These are phyloP conservation scores for Coemansia sp. DNA, from an alignment of 192 early-diverging fungal genomes.

Conservation along the genomic window DNA sequence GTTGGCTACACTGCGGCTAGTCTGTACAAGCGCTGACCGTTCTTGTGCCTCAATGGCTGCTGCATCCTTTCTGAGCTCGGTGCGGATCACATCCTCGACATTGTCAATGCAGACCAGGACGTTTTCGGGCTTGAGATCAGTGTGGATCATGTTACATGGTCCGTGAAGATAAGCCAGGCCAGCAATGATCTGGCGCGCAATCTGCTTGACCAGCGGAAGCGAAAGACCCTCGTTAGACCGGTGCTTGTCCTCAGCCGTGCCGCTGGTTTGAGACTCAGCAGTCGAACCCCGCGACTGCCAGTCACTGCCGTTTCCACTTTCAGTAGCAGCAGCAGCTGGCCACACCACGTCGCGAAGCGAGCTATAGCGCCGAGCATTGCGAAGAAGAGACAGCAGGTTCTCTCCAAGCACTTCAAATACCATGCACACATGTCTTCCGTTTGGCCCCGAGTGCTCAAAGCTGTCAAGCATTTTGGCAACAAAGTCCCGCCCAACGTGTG, in stretches of 20 bases:
- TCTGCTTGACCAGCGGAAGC: conserved; percentile 80
- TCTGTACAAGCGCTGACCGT: conserved; percentile 25
- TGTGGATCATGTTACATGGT: conserved; percentile 95
- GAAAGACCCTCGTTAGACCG: conserved; percentile 71
- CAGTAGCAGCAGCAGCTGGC: conserved; percentile 24
- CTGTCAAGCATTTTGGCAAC: conserved; percentile 91
- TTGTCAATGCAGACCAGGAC: conserved; percentile 89
- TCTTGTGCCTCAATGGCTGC: not conserved
- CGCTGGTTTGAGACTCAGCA: not conserved
- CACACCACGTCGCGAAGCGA: conserved; percentile 33
- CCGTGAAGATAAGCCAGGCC: conserved; percentile 94
- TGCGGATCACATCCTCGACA: conserved; percentile 74
- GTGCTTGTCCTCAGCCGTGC: conserved; percentile 17
- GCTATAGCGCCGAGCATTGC: conserved; percentile 54
- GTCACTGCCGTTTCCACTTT: conserved; percentile 22
- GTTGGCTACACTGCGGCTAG: conserved; percentile 54
- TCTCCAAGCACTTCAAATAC: conserved; percentile 97
- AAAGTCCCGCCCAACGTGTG: conserved; percentile 48
- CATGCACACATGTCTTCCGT: conserved; percentile 95
- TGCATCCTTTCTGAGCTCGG: conserved; percentile 37
- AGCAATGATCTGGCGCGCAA: conserved; percentile 85
- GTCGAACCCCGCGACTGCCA: not conserved
- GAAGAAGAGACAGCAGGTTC: conserved; percentile 87
- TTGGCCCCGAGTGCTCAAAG: conserved; percentile 84
- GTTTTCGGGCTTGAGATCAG: conserved; percentile 98